These are phyloP conservation scores for Sherardia arvensis DNA, from an alignment of 257 asterid genomes.

Conservation along the genomic window DNA sequence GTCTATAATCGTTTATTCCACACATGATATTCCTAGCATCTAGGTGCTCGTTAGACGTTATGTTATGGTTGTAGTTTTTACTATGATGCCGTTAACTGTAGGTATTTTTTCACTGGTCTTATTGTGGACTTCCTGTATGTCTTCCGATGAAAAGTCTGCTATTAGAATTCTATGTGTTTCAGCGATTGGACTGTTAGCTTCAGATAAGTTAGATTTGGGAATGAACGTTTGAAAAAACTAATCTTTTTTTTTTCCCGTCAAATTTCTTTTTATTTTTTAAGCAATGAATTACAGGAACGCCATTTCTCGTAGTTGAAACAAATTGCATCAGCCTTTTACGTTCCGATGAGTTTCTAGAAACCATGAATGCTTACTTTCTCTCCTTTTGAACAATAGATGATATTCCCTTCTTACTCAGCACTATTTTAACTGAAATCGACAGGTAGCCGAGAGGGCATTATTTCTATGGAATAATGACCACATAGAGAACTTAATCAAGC, in stretches of 20 bases:
- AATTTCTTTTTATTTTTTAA: not conserved
- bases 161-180: not conserved
- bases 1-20: not conserved
- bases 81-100: not conserved
- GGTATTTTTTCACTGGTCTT: too few species aligned
- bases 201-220: not conserved
- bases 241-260: not conserved
- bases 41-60: not conserved
- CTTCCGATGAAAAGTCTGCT: not conserved
- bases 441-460: slow-evolving; percentile 94
- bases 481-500: slow-evolving; percentile 74
- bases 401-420: slow-evolving; percentile 10
- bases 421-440: slow-evolving; percentile 17
- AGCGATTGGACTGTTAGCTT: not conserved
- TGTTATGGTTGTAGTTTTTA: not conserved
- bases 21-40: not conserved
- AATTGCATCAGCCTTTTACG: not conserved
- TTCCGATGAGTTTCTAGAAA: not conserved
- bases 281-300: not conserved
- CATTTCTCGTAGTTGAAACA: not conserved
- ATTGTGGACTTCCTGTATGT: not conserved
- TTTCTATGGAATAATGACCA: slow-evolving; percentile 92
- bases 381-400: too few species aligned
- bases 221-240: not conserved
- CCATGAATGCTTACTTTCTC: not conserved